phyloP scores from a whole-genome alignment of 176 grass and related monocot genomes.

The Leersia perrieri region DNA sequence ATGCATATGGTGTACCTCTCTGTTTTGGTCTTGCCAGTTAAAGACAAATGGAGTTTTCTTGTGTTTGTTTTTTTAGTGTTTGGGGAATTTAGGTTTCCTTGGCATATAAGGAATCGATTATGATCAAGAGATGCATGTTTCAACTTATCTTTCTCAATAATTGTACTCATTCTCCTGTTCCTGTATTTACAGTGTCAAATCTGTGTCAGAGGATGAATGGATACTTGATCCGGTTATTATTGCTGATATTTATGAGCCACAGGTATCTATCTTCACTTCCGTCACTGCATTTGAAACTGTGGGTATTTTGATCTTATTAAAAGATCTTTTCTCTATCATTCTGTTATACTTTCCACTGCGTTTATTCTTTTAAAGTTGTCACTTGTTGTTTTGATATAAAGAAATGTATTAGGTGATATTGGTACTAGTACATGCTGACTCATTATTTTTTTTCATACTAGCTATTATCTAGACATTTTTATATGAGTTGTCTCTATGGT shows the following conservation, averaged over 20 bases:
- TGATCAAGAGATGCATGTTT: neutral
- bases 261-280: slow-evolving; percentile 45
- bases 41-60: neutral
- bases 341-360: neutral
- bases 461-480: slow-evolving; percentile 1
- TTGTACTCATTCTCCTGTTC: slow-evolving; percentile 4
- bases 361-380: neutral
- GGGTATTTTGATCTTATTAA: neutral
- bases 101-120: neutral
- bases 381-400: neutral
- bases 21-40: neutral
- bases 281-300: neutral
- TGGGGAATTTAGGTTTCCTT: neutral
- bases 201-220: slow-evolving; percentile 82
- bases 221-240: slow-evolving; percentile 86
- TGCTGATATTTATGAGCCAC: slow-evolving; percentile 71
- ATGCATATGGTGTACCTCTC: neutral
- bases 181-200: slow-evolving; percentile 72
- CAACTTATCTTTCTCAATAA: neutral
- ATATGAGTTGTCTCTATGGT: neutral
- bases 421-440: neutral
- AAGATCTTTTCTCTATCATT: neutral
- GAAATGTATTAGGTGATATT: neutral
- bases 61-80: neutral
- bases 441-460: neutral